These are phyloP conservation scores for Candida stauntonica DNA, from an alignment of 805 yeast genomes.

Conservation along the genomic window DNA sequence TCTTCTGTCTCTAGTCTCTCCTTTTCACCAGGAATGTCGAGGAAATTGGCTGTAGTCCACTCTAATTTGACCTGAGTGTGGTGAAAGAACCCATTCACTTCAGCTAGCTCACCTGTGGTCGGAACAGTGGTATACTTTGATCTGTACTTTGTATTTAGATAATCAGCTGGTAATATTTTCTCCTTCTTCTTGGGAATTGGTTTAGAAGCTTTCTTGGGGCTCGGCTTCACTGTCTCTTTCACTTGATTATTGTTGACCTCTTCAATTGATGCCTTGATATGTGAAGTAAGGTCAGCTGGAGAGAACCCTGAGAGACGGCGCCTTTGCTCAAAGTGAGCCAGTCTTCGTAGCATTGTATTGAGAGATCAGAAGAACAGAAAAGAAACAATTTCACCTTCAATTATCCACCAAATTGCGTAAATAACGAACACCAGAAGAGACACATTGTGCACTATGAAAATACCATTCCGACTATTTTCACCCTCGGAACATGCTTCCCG, in stretches of 20 bases:
- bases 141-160: constrained; percentile 18
- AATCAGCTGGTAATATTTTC: constrained; percentile 10
- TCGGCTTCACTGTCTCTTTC: not conserved
- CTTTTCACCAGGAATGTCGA: constrained; percentile 55
- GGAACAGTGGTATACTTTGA: constrained; percentile 17
- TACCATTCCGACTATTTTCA: not conserved
- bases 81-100: constrained; percentile 41
- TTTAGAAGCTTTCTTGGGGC: not conserved
- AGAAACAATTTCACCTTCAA: too few relatives aligned
- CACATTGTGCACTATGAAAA: too few relatives aligned
- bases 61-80: constrained; percentile 44
- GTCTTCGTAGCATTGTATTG: too few relatives aligned
- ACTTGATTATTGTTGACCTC: not conserved
- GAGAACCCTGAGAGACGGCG: too few relatives aligned
- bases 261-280: too few relatives aligned
- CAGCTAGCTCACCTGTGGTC: constrained; percentile 20
- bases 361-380: too few relatives aligned
- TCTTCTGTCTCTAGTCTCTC: constrained; percentile 24
- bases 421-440: too few relatives aligned
- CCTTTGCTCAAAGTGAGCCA: not conserved
- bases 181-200: constrained; percentile 1
- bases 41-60: constrained; percentile 54
- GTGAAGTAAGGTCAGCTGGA: too few relatives aligned
- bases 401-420: too few relatives aligned
- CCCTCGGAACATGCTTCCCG: not conserved